Evolutionary conservation across 2,329 filamentous ascomycete species (phyloP), one percentile per base, ranked within the genome.

Genomic region (Penicillium corylophilum): DNA sequence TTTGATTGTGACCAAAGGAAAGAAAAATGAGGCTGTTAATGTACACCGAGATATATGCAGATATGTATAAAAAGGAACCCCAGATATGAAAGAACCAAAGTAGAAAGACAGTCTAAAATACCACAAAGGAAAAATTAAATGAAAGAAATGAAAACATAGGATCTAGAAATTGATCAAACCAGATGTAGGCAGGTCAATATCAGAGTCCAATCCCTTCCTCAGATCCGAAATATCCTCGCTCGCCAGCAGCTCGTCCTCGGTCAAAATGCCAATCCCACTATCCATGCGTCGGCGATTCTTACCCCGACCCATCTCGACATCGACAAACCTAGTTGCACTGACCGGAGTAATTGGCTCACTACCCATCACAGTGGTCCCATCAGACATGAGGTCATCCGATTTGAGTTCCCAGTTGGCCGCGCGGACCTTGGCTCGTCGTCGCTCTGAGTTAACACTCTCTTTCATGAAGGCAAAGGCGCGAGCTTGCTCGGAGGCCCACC

Each of bases 261-360:
- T 62, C 18, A 68, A 60, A 44, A 70, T 69, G 0, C 66, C 71
- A 61, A 77, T 68, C 0, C 70, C 73, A 56, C 71, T 76, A 49
- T 77, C 71, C 24, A 74, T 63, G 23, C 63, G 70, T 42, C 61
- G 66, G 29, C 69, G 65, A 41, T 69, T 64, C 55, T 70, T 74
- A 35, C 69, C 74, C 47, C 70, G 65, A 4, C 68, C 70, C 48
- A 71, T 56, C 51, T 73, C 71, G n/a, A 74, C 66, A 56, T 77
- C 72, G 22, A 70, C 70, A 56, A 74, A 77, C 15, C 74, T 66
- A 4, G 68, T 70, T 51, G 68, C 66, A 48, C 68, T 73, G 26
- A 72, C 66, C 2, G 75, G 75, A 1, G 76, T 77, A 31, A 77
- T 71, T 3, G 76, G 72, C 23, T 71, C 71, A 45, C 68, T 74